Base-by-base conservation (phyloP, 352 stramenopile genomes). In the Phytophthora megakarya region DNA sequence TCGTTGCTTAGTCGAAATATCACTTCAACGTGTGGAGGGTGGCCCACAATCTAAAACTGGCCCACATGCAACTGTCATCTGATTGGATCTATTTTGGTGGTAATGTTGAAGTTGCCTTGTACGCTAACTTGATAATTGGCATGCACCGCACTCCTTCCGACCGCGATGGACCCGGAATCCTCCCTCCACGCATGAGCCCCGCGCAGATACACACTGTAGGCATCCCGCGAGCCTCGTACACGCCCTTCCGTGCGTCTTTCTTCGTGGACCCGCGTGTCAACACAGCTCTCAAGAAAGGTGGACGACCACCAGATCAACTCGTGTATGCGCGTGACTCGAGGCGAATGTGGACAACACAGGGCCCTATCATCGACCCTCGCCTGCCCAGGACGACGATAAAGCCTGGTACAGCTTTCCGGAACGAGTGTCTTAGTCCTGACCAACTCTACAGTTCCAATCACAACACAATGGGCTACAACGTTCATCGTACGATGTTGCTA, bases 371-470 rank as follows among this genome's bases (percentile, higher is more conserved):
- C 61, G 75, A 80, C 47, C 48, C 67, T 12, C 63, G 81, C 2
- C 52, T 84, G 25, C 75, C 75, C n/a, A 88, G 78, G 68, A 90
- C 83, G 0, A 74, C 67, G 0, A 76, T 82, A 16, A 70, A 75
- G 26, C 79, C 79, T 2, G 83, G 83, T 16, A 88, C 83, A 5
- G 83, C 83, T 1, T 92, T 92, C 40, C 71, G 67, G 30, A 89
- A 89, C 70, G 70, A 86, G 21, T 84, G 75, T 32, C 47, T 78
- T 1, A 88, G 80, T 51, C 65, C 76, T 13, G 83, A 92, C 56
- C 75, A 81, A 32, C 76, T 92, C 19, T 92, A 92, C 56, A 92
- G 79, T 67, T 81, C 77, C 12, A 88, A 67, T 32, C 69, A 52
- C 32, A 72, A 81, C 28, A 76, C 79, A 0, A 50, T 92, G 12